Evolutionary conservation across 2,329 filamentous ascomycete genomes (phyloP).

Genomic region (Pseudogymnoascus sp.): DNA sequence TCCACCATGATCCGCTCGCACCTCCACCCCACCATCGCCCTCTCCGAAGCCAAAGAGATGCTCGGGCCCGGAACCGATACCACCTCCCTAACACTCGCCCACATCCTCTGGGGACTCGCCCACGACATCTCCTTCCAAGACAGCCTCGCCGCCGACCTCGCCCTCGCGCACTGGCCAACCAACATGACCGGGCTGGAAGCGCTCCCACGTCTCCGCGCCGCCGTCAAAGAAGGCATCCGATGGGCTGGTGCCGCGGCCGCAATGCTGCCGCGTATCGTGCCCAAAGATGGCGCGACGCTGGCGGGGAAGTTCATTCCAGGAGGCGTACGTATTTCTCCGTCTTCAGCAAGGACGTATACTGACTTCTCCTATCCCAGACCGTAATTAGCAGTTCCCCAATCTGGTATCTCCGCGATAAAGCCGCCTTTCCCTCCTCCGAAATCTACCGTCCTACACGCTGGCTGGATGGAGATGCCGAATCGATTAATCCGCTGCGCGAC

Average conservation of each 20-base stretch:
- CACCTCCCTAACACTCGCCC: conserved; percentile 27
- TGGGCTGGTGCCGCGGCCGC: conserved; percentile 29
- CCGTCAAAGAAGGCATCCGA: conserved; percentile 43
- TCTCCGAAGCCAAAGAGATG: conserved; percentile 26
- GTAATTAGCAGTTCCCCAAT: conserved; percentile 26
- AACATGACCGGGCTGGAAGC: conserved; percentile 22
- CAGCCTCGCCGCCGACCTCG: conserved; percentile 21
- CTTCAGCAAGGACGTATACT: neutral
- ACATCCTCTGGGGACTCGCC: conserved; percentile 27
- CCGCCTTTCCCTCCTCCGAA: conserved; percentile 22
- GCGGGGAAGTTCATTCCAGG: conserved; percentile 36
- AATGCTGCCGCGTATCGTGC: conserved; percentile 17
- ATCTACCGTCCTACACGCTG: conserved; percentile 25
- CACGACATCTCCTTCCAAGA: conserved; percentile 23
- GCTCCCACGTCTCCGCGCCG: conserved; percentile 25
- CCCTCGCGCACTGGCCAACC: conserved; percentile 17
- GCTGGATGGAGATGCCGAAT: conserved; percentile 14
- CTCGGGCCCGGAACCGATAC: conserved; percentile 29
- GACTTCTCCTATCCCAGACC: conserved; percentile 13
- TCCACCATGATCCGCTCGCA: conserved; percentile 10
- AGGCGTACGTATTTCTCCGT: conserved; percentile 30
- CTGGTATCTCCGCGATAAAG: conserved; percentile 26
- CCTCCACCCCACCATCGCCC: neutral
- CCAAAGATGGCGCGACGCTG: conserved; percentile 8
- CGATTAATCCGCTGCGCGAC: conserved; percentile 20